Conservation (phyloP, 306 rosid species). For the Dryas octopetala region DNA sequence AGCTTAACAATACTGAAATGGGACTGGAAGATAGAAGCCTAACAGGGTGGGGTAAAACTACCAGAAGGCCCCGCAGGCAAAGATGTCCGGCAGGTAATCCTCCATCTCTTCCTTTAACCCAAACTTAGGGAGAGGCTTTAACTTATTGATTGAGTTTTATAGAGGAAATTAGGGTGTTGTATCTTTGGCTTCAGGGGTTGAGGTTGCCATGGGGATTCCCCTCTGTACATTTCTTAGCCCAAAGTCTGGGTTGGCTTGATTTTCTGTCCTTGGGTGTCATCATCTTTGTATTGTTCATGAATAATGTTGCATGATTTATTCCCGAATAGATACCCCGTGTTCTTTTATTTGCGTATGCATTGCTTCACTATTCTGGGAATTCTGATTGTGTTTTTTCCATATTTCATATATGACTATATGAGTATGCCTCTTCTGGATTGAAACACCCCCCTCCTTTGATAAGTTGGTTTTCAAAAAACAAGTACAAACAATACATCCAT, state of each 20-base stretch:
- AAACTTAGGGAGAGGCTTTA: slow-evolving; percentile 51
- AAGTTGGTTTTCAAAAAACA: neutral
- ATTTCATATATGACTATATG: slow-evolving; percentile 10
- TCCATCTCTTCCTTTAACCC: slow-evolving; percentile 61
- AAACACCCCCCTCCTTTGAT: neutral
- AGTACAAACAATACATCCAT: neutral
- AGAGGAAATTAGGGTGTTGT: slow-evolving; percentile 55
- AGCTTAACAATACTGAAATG: slow-evolving; percentile 59
- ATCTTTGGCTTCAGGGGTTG: slow-evolving; percentile 45
- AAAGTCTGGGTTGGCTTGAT: slow-evolving; percentile 66
- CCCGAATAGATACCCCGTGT: slow-evolving; percentile 48
- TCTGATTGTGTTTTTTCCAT: neutral
- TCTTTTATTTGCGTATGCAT: slow-evolving; percentile 28
- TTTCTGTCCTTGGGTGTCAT: slow-evolving; percentile 52
- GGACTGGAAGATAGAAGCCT: slow-evolving; percentile 90
- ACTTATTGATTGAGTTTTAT: slow-evolving; percentile 46
- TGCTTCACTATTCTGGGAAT: slow-evolving; percentile 15
- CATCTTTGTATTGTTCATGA: slow-evolving; percentile 72
- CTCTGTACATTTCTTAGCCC: slow-evolving; percentile 71
- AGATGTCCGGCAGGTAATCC: slow-evolving; percentile 80
- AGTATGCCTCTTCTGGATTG: neutral
- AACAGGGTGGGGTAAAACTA: slow-evolving; percentile 96
- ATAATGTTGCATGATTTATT: slow-evolving; percentile 84
- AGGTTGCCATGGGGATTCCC: slow-evolving; percentile 44
- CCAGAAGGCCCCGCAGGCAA: slow-evolving; percentile 94